Evolutionary conservation across 352 stramenopile genomes (phyloP), one percentile per base, ranked within the genome.

Genomic region (Globisporangium mamillatum): DNA sequence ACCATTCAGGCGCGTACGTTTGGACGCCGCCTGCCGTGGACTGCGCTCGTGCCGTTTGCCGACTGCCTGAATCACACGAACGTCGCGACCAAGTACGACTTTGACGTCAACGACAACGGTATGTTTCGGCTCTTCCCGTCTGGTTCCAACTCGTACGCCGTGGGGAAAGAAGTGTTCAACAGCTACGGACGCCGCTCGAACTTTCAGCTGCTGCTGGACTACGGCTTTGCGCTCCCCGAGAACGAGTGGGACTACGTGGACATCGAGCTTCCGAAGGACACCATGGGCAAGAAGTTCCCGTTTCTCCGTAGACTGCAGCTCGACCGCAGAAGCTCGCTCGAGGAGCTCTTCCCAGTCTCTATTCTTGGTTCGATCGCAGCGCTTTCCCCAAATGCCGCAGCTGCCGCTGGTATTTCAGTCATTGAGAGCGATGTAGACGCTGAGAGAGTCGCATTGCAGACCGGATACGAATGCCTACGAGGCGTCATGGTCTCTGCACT

Each of bases 51-150:
- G 44, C 93, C 93, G 7, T 94, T 98, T 63, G 93, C 92, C 7
- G 93, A 98, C 75, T 97, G 88, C 58, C 76, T 98, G 16, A 98
- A 98, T 68, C 93, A 98, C 73, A 71, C 69, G 44, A 98, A 98
- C 69, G 81, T 97, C 1, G 80, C 85, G 36, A 97, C 89, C 12
- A 96, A 93, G 70, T 98, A 97, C 75, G 86, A 91, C 67, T 92
- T 91, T 46, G 67, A 91, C 63, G 76, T 88, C 27, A 71, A 84
- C 55, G 68, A 56, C 14, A 88, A 89, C 38, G 76, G 69, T 1
- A 64, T 72, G 4, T 97, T 97, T 68, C 77, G 78, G 14, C 76
- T 91, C 46, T 91, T 79, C 78, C 87, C 90, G 16, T 93, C 78
- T 16, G 78, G 64, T 8, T 67, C 60, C 7, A 97, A 79, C 29